These are phyloP conservation scores for Trichoderma pleuroti DNA, from an alignment of 2,329 filamentous ascomycete species.

Conservation along the genomic window DNA sequence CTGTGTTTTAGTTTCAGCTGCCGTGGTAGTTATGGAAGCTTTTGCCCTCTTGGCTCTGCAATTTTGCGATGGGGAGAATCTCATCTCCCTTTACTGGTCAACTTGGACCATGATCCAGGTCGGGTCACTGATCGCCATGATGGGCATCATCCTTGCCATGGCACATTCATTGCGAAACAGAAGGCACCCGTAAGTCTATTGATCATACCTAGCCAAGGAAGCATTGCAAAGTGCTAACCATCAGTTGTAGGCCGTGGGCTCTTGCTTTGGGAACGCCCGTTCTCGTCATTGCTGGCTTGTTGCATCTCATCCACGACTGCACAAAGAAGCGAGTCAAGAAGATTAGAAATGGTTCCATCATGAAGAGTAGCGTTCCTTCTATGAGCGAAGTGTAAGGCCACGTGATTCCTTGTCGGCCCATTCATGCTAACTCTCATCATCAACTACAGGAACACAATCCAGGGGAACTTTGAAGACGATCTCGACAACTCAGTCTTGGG, in stretches of 20 bases:
- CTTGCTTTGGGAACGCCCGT: conserved; percentile 59
- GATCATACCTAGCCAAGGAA: background rate
- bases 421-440: background rate
- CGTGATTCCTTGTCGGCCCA: conserved; percentile 7
- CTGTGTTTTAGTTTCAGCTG: conserved; percentile 44
- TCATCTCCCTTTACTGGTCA: conserved; percentile 59
- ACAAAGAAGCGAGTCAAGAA: conserved; percentile 37
- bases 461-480: conserved; percentile 25
- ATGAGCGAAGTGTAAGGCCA: conserved; percentile 45
- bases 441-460: conserved; percentile 35
- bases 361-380: conserved; percentile 30
- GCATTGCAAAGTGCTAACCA: background rate
- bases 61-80: conserved; percentile 58
- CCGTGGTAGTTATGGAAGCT: conserved; percentile 51
- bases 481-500: conserved; percentile 34
- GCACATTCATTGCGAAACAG: conserved; percentile 47
- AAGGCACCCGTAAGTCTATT: conserved; percentile 47
- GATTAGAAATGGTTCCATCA: conserved; percentile 25
- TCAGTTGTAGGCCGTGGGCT: conserved; percentile 47
- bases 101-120: conserved; percentile 60
- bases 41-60: conserved; percentile 52
- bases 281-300: conserved; percentile 54
- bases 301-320: conserved; percentile 46
- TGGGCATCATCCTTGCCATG: conserved; percentile 53
- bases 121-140: conserved; percentile 55